These are phyloP conservation scores for Clavispora vitiphila DNA, from an alignment of 805 yeast species.

Conservation along the genomic window DNA sequence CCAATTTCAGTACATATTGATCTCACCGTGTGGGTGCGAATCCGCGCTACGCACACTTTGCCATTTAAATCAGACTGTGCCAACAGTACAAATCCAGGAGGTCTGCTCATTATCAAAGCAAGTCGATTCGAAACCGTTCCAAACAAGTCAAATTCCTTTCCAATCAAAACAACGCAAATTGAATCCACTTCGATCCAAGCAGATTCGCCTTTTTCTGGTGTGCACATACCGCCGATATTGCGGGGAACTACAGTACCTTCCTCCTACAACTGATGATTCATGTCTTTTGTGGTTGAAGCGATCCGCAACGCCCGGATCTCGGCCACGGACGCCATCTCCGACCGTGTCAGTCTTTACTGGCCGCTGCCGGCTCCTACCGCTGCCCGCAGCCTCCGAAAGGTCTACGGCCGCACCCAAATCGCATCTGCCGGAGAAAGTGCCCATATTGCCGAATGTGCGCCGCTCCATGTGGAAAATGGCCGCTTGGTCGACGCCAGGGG, in stretches of 20 bases:
- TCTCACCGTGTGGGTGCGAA: too few relatives aligned
- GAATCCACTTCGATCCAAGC: too few relatives aligned
- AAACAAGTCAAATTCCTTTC: too few relatives aligned
- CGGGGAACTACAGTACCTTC: background rate
- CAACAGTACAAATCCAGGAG: too few relatives aligned
- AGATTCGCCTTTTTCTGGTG: background rate
- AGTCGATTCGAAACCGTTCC: too few relatives aligned
- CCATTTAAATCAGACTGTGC: too few relatives aligned
- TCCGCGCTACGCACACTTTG: too few relatives aligned
- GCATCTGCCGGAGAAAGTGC: constrained; percentile 3
- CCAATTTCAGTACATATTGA: too few relatives aligned
- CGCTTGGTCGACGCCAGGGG: constrained; percentile 60
- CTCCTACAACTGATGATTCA: background rate
- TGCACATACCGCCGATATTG: background rate
- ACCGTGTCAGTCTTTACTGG: constrained; percentile 27
- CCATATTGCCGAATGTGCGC: constrained; percentile 16
- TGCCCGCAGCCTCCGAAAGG: constrained; percentile 23
- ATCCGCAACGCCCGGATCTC: constrained; percentile 1
- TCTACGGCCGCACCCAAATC: constrained; percentile 12
- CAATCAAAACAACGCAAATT: too few relatives aligned
- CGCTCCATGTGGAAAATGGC: constrained; percentile 44
- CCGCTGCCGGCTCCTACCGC: constrained; percentile 22
- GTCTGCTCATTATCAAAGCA: too few relatives aligned
- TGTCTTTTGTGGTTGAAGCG: background rate
- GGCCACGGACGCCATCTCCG: constrained; percentile 28